Evolutionary conservation across 257 asterid genomes (phyloP), one percentile per base, ranked within the genome.

Genomic region (Solanum commersonii): DNA sequence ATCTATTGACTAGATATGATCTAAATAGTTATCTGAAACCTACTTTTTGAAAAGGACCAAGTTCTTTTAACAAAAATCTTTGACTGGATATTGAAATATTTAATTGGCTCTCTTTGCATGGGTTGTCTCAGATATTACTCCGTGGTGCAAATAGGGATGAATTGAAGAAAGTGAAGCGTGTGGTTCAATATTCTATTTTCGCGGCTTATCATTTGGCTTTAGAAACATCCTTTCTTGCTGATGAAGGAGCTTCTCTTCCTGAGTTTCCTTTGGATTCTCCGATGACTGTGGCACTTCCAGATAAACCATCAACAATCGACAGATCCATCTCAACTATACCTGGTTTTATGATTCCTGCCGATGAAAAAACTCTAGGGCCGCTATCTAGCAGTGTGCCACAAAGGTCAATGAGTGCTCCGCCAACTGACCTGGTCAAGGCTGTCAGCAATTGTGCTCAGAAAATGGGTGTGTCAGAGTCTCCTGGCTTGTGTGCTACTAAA

Each of bases 191-290:
- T 93, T 98, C 98, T 89, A 89, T 97, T 89, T 97, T 97, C 71
- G 99, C 99, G 1, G 99, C 99, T 87, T 97, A 97, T 91, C 99
- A 97, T 93, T 91, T 97, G 90, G 99, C 98, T 88, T 87, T 97
- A 90, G 99, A 97, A 91, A 97, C 99, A 67, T 97, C 98, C 87
- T 96, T 97, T 92, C 98, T 97, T 86, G 99, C 98, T 89, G 99
- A 97, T 86, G 99, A 97, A 91, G 99, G 99, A 87, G 98, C 99
- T 90, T 93, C 98, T 86, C 89, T 97, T 89, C 98, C 98, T 84
- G 94, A 93, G 86, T 91, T 96, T 87, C 95, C 98, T 82, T 89
- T 93, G 88, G 91, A 91, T 89, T 90, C 97, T 88, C 95, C 97
- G 74, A 95, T 97, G 29, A 92, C 94, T 5, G 97, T 95, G 85